Evolutionary conservation across 495 filamentous ascomycete genomes (phyloP), one percentile per base, ranked within the genome.

Genomic region (Aspergillus kassunensis): DNA sequence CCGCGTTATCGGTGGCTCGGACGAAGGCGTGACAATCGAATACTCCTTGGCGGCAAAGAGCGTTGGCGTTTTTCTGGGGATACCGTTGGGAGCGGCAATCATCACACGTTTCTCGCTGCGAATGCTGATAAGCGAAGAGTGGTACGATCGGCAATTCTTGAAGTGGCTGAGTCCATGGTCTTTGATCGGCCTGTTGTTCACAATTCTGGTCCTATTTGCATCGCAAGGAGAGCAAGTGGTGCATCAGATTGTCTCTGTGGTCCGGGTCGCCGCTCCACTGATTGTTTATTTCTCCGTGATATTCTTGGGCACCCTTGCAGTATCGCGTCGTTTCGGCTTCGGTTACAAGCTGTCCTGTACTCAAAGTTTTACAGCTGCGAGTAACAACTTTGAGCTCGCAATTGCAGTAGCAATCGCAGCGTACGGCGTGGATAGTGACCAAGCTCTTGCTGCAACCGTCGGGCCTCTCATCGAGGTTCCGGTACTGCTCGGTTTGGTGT

Each of bases 381-480:
- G 90, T 64, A 97, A 97, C 56, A 96, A 96, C 60, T 96, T 97
- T 59, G 91, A 96, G 73, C 68, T 96, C 15, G 91, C 91, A 0
- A 95, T 97, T 69, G 91, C 91, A 1, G 91, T 97, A 2, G 91
- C 89, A 2, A 83, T 96, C 4, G 89, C 90, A 3, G 84, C 85
- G 3, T 96, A 86, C 71, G 91, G 91, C 0, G 78, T 87, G 1
- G 69, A 84, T 23, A 90, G 86, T 58, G 86, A 91, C 37, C 88
- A 96, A 63, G 91, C 91, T 0, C 70, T 96, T 23, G 91, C 91
- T n/a, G 76, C 87, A 10, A 96, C 91, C 1, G 91, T 96, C 0
- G 91, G 91, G 3, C 92, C 91, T 11, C 64, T 97, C 59, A 88
- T 97, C 54, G 91, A 96, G 64, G 91, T 97, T 12, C 91, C 91